Base-by-base conservation (phyloP, 331 rosid genomes). In the Malus hybrid region DNA sequence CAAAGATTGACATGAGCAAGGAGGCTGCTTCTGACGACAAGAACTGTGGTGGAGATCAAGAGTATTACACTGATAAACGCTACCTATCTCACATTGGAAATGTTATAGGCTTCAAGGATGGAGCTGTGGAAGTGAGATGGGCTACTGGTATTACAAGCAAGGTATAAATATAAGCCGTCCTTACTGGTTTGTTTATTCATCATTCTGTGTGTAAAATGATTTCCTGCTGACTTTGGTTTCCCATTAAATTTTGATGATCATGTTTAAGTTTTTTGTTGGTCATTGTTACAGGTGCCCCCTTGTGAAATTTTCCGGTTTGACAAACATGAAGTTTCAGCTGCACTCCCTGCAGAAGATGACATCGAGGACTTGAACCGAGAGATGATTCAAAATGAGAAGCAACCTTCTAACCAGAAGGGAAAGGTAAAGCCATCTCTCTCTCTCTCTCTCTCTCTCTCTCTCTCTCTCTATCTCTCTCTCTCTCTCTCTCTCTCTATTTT, bases 81-180 rank as follows among this genome's bases (percentile, higher is more conserved):
- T 87, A 82, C 88, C 86, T 89, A 65, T 83, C 93, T 50, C 67
- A 77, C 78, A 84, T 95, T 62, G 99, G 99, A 63, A 84, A 75
- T 76, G 91, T 92, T 79, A 83, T 69, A 5, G 92, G 93, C 80
- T 85, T 92, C 75, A 76, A 15, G 77, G 87, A 86, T 79, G 99
- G 97, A 54, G 65, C 78, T 10, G 90, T 95, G 74, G 97, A 90
- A 85, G 96, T 95, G 83, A 89, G 79, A 89, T 95, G 99, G 99
- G 97, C 97, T 68, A 83, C 79, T 68, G 97, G 96, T 80, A 79
- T 82, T 66, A 83, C 83, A 69, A 83, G 91, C 81, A 85, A 81
- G 97, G 99, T 92, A 90, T 80, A 61, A 10, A 70, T 44, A 2
- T 67, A 73, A 48, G 61, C 18, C 42, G 33, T 44, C 50, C 50